Evolutionary conservation across 495 filamentous ascomycete genomes (phyloP).

Genomic region (Clohesyomyces aquaticus): DNA sequence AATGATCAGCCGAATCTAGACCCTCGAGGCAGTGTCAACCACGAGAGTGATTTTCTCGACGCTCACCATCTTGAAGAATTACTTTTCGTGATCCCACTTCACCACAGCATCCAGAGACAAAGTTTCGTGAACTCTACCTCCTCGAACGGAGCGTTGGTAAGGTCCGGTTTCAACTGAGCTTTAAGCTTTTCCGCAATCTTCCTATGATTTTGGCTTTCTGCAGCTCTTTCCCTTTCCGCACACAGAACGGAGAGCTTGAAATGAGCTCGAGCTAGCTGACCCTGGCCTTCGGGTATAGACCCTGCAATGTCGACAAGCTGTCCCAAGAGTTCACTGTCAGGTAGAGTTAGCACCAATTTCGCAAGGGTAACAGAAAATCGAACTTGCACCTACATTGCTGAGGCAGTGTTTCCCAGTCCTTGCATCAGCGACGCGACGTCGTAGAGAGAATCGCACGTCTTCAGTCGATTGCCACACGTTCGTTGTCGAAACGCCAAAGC

Average conservation of each 20-base stretch:
- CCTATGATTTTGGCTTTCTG: slow-evolving; percentile 4
- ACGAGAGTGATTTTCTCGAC: too few relatives aligned
- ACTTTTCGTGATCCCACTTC: too few relatives aligned
- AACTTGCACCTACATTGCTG: slow-evolving; percentile 30
- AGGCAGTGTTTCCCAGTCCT: slow-evolving; percentile 23
- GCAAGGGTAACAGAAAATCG: neutral
- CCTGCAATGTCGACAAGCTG: slow-evolving; percentile 20
- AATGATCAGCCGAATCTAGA: too few relatives aligned
- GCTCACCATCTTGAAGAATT: too few relatives aligned
- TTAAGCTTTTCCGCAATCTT: slow-evolving; percentile 6
- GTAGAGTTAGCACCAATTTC: neutral
- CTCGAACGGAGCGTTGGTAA: slow-evolving; percentile 4
- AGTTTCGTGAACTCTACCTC: slow-evolving; percentile 38
- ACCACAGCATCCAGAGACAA: slow-evolving; percentile 38
- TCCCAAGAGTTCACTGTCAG: slow-evolving; percentile 14
- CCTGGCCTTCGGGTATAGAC: slow-evolving; percentile 22
- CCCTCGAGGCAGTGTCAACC: too few relatives aligned
- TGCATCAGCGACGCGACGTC: slow-evolving; percentile 35
- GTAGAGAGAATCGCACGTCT: slow-evolving; percentile 43
- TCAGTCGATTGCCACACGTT: slow-evolving; percentile 30
- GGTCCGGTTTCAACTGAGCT: slow-evolving; percentile 7
- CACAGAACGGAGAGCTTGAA: slow-evolving; percentile 25
- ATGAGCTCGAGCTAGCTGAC: slow-evolving; percentile 27
- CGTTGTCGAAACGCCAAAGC: slow-evolving; percentile 37
- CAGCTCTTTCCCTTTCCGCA: slow-evolving; percentile 5